A percentile compares a stretch with the other conserved stretches of the same genome.
Conservation (phyloP, 1,284 basidiomycete species). For the Laetiporus sulphureus region DNA sequence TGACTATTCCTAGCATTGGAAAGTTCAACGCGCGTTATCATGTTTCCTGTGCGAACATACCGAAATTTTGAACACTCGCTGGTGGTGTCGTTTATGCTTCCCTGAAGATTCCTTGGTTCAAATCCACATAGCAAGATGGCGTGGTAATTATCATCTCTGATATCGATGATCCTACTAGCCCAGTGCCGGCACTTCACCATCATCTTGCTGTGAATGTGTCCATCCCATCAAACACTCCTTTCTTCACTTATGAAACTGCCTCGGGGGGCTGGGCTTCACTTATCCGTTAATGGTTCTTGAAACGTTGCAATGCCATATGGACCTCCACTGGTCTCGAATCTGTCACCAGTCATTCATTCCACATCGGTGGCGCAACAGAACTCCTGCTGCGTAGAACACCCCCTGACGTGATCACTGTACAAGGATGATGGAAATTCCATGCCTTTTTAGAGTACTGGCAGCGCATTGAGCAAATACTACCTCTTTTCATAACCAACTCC, state of each 20-base stretch:
- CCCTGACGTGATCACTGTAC: background rate
- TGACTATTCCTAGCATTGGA: background rate
- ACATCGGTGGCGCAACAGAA: constrained; percentile 24
- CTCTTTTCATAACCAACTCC: constrained; percentile 5
- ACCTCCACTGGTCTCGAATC: background rate
- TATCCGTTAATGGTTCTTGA: constrained; percentile 12
- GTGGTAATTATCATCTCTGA: constrained; percentile 8
- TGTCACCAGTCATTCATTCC: constrained; percentile 23
- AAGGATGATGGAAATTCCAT: constrained; percentile 20
- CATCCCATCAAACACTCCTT: constrained; percentile 6
- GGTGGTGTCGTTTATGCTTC: background rate
- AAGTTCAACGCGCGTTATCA: constrained; percentile 5
- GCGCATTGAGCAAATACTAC: constrained; percentile 7
- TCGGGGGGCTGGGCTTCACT: constrained; percentile 7
- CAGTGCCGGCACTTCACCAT: constrained; percentile 6
- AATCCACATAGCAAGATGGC: constrained; percentile 8
- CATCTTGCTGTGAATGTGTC: constrained; percentile 3
- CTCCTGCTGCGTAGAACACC: constrained; percentile 16
- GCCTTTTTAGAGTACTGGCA: constrained; percentile 26
- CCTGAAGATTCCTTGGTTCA: constrained; percentile 11
- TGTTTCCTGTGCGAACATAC: background rate
- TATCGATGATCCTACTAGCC: constrained; percentile 2
- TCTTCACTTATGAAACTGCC: constrained; percentile 9
- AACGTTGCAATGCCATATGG: constrained; percentile 15
- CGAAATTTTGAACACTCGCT: background rate